Evolutionary conservation across 805 yeast genomes (phyloP), one percentile per base, ranked within the genome.

Genomic region (Myxozyma vanderwaltii): DNA sequence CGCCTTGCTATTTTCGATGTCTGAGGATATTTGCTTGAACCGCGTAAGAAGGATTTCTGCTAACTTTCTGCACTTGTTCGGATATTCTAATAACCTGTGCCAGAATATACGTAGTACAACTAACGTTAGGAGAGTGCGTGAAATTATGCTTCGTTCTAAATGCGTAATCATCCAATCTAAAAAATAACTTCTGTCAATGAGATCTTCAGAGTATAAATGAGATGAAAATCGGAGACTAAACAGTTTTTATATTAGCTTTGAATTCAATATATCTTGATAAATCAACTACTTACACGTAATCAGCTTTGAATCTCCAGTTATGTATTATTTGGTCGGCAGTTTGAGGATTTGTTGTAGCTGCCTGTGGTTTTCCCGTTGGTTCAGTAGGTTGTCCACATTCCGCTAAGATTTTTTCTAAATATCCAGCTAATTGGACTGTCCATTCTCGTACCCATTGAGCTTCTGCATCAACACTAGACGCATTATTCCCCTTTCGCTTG

Each of bases 351-450:
- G 40, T 46, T 4, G 49, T 2, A n/a, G 21, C 47, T 6, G 53
- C 44, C 26, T 36, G 23, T 26, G 41, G 31, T 27, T 35, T 33
- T 15, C 46, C 40, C 6, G 48, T 29, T 10, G 50, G 13, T 12
- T 43, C 40, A n/a, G 49, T 52, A 7, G 27, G 63, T 51, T 44
- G 71, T 69, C 71, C 75, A 66, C 75, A 75, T 15, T 79, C 82
- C 44, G 77, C 75, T 24, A 85, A 76, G 26, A 81, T 76, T 63
- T 78, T 78, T 62, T 80, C 83, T 12, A 86, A 66, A 65, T 78
- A 87, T 56, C 82, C 84, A 2, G 84, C 78, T 15, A 91, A 84
- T 64, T 88, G 95, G 43, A 85, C 88, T 0, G 97, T 88, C 98
- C 98, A 92, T 70, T 90, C 96, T 58, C 82, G 82, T 19, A 86